Evolutionary conservation across 768 basidiomycete species (phyloP).

Genomic region (Tricholoma sp.): DNA sequence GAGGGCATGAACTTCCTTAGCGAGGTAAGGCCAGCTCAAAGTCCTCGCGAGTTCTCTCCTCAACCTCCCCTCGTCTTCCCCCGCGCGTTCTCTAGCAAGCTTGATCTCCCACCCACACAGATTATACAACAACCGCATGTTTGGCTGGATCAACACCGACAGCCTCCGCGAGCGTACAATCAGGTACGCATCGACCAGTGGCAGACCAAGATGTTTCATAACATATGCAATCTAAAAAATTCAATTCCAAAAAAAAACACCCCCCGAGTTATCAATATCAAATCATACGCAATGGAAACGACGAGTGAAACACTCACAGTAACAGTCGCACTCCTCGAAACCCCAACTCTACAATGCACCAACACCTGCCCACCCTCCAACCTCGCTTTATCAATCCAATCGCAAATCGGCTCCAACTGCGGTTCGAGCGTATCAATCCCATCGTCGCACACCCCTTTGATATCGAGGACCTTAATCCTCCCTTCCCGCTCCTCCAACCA

Average conservation of each 20-base stretch:
- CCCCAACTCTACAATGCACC: slow-evolving; percentile 99
- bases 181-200: slow-evolving; percentile 90
- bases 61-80: slow-evolving; percentile 43
- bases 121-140: slow-evolving; percentile 93
- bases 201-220: slow-evolving; percentile 84
- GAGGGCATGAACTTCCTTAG: slow-evolving; percentile 77
- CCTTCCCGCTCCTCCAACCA: slow-evolving; percentile 89
- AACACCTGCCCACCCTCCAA: slow-evolving; percentile 82
- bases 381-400: slow-evolving; percentile 89
- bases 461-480: slow-evolving; percentile 85
- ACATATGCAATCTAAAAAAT: slow-evolving; percentile 80
- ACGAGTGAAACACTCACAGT: slow-evolving; percentile 46
- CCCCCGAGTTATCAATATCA: too few species aligned
- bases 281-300: neutral
- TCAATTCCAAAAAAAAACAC: neutral
- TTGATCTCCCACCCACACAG: slow-evolving; percentile 92
- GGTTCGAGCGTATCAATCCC: slow-evolving; percentile 93
- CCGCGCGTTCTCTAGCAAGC: slow-evolving; percentile 73
- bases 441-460: slow-evolving; percentile 91
- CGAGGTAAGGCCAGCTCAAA: slow-evolving; percentile 80
- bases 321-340: slow-evolving; percentile 89
- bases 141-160: slow-evolving; percentile 91
- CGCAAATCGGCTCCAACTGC: slow-evolving; percentile 81
- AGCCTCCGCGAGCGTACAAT: slow-evolving; percentile 86
- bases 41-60: slow-evolving; percentile 59